Conservation (phyloP, 495 filamentous ascomycete species). For the Neurospora sp. region DNA sequence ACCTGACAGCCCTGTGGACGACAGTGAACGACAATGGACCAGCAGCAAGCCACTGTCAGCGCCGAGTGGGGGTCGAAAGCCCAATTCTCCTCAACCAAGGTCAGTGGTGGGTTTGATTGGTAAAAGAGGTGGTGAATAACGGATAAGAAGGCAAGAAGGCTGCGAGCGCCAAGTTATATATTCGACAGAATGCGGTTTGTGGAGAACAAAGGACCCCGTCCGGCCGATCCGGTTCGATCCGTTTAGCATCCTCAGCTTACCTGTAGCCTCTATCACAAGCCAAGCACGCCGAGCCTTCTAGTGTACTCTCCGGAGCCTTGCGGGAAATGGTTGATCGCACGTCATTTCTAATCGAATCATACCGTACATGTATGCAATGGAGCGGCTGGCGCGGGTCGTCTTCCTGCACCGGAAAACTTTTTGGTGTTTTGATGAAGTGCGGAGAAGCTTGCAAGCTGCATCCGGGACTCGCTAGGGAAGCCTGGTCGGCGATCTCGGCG, state of each 20-base stretch:
- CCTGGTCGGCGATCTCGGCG: neutral
- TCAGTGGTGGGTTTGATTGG: neutral
- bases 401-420: neutral
- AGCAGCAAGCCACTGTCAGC: neutral
- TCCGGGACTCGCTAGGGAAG: neutral
- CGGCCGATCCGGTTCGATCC: neutral
- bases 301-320: neutral
- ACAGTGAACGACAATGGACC: neutral
- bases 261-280: neutral
- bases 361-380: neutral
- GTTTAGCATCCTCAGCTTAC: neutral
- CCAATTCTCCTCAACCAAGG: neutral
- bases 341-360: neutral
- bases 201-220: neutral
- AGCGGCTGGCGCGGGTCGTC: neutral
- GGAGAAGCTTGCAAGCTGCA: neutral
- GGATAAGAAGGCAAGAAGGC: neutral
- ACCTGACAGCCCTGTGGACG: neutral
- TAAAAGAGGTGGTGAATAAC: neutral
- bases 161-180: neutral
- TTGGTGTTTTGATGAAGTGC: neutral
- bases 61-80: neutral
- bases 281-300: neutral
- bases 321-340: neutral
- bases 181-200: neutral